Evolutionary conservation across 192 early-diverging fungal genomes (phyloP).

Genomic region (Jimgerdemannia flammicorona): DNA sequence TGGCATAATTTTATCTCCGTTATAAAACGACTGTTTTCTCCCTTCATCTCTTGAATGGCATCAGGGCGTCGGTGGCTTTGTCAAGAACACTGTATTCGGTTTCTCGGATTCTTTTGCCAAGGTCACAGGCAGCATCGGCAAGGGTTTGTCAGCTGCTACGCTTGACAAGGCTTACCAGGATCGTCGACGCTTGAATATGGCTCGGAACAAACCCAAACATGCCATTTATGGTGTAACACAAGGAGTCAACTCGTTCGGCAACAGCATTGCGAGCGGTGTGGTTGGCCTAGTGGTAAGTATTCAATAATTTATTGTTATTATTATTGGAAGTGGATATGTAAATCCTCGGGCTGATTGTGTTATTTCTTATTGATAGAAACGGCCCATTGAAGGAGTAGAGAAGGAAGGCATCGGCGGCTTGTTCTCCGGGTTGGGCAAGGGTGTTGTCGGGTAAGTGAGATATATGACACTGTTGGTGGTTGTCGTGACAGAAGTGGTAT

Average conservation of each 20-base stretch:
- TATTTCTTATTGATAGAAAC: constrained; percentile 42
- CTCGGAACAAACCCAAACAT: constrained; percentile 87
- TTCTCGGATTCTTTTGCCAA: constrained; percentile 93
- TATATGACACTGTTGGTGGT: too few relatives aligned
- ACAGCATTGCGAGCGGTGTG: constrained; percentile 81
- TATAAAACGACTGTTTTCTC: too few relatives aligned
- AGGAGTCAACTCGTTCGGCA: constrained; percentile 81
- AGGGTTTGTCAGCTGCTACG: constrained; percentile 93
- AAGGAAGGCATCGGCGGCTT: constrained; percentile 91
- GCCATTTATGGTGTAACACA: constrained; percentile 83
- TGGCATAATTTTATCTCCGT: too few relatives aligned
- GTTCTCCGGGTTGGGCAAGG: constrained; percentile 93
- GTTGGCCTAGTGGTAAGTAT: constrained; percentile 77
- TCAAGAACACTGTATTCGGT: constrained; percentile 96
- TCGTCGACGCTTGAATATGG: constrained; percentile 69
- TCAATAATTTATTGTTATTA: neutral
- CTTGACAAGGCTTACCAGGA: constrained; percentile 91
- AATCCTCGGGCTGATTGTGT: too few relatives aligned
- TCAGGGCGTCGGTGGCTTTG: constrained; percentile 67
- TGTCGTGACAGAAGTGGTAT: too few relatives aligned
- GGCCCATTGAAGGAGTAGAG: constrained; percentile 85
- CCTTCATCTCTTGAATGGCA: constrained; percentile 3
- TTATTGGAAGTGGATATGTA: too few relatives aligned
- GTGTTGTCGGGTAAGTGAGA: constrained; percentile 78
- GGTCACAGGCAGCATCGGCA: constrained; percentile 94